phyloP scores from a whole-genome alignment of 495 filamentous ascomycete species.

The Penicillium simplicissimum region DNA sequence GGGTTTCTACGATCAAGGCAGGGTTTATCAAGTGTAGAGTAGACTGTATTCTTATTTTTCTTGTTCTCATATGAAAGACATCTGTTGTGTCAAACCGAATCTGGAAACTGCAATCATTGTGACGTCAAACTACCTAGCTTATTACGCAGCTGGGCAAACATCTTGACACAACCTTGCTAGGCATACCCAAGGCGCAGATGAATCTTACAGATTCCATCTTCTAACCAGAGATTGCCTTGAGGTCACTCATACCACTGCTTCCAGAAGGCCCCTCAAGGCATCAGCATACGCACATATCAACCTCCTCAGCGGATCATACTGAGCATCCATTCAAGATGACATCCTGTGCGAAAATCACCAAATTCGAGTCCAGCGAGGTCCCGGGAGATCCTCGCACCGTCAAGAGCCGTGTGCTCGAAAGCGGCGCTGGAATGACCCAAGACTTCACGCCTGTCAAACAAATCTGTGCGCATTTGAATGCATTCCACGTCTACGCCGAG shows the following conservation, averaged over 20 bases:
- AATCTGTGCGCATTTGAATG: slow-evolving; percentile 83
- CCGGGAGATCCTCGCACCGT: slow-evolving; percentile 52
- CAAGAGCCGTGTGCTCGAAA: slow-evolving; percentile 64
- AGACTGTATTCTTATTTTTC: not conserved
- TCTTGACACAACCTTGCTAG: not conserved
- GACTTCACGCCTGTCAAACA: slow-evolving; percentile 73
- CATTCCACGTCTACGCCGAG: slow-evolving; percentile 77
- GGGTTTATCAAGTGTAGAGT: not conserved
- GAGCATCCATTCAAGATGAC: slow-evolving; percentile 10
- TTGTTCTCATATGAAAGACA: not conserved
- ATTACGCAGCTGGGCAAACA: not conserved
- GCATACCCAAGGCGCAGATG: not conserved
- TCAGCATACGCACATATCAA: not conserved
- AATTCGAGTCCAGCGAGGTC: slow-evolving; percentile 34
- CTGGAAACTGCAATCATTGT: slow-evolving; percentile 12
- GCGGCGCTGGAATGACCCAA: slow-evolving; percentile 61
- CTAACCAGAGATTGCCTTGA: not conserved
- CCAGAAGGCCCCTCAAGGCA: not conserved
- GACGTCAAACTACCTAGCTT: slow-evolving; percentile 10
- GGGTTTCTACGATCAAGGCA: not conserved
- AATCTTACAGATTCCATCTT: not conserved
- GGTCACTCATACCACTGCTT: not conserved
- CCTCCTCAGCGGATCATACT: not conserved
- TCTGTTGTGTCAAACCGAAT: not conserved
- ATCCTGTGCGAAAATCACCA: not conserved